Percentiles rank a stretch among this genome's conserved stretches.
Evolutionary conservation across 768 basidiomycete species (phyloP).

Genomic region (Mrakia hoshinonis): DNA sequence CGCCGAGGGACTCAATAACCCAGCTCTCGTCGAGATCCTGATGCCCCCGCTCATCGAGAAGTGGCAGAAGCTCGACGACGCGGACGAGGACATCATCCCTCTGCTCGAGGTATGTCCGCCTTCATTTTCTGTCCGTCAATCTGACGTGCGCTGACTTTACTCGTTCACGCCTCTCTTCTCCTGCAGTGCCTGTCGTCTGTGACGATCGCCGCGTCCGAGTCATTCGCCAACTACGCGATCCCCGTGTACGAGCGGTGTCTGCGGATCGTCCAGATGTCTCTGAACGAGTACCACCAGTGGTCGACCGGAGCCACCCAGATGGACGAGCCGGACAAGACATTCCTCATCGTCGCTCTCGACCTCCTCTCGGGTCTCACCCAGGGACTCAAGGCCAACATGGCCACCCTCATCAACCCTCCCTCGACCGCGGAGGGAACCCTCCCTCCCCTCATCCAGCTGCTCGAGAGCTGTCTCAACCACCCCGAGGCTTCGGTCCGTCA

Average conservation of each 20-base stretch:
- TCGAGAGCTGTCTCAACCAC: conserved; percentile 85
- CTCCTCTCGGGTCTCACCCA: conserved; percentile 91
- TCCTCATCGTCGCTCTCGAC: conserved; percentile 97
- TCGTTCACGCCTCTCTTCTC: conserved; percentile 1
- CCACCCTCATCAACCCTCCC: conserved; percentile 51
- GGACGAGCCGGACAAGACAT: conserved; percentile 92
- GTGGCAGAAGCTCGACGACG: conserved; percentile 83
- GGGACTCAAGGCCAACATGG: conserved; percentile 72
- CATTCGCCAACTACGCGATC: conserved; percentile 78
- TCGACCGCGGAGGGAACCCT: conserved; percentile 45
- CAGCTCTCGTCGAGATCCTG: conserved; percentile 80
- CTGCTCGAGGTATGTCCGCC: conserved; percentile 68
- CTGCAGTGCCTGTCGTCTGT: conserved; percentile 92
- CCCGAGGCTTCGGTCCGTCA: conserved; percentile 92
- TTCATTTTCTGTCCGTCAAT: not conserved
- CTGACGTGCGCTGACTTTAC: not conserved
- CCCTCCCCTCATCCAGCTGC: conserved; percentile 68
- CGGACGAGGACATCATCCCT: conserved; percentile 87
- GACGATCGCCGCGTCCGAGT: conserved; percentile 83
- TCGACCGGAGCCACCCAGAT: conserved; percentile 74
- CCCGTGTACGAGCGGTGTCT: conserved; percentile 90
- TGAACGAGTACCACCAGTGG: conserved; percentile 76
- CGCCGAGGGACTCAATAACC: conserved; percentile 73
- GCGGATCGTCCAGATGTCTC: conserved; percentile 68
- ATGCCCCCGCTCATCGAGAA: conserved; percentile 88